Evolutionary conservation across 331 rosid genomes (phyloP).

Genomic region (Pyrus hybrid): DNA sequence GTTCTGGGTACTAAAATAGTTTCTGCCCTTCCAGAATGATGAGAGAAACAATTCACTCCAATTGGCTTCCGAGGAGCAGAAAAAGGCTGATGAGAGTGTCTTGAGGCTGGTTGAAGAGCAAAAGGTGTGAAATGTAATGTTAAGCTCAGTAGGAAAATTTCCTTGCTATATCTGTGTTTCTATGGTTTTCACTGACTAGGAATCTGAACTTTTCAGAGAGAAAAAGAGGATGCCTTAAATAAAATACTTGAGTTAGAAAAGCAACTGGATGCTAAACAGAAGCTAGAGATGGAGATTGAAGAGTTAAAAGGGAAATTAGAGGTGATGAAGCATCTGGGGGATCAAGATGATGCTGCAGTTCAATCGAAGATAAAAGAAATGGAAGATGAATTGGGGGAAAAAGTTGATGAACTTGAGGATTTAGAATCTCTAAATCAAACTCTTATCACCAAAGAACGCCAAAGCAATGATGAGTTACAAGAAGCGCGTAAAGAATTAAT

Average conservation of each 20-base stretch:
- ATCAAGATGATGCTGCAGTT: slow-evolving; percentile 73
- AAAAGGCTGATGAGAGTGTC: slow-evolving; percentile 72
- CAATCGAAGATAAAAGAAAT: slow-evolving; percentile 69
- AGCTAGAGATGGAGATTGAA: slow-evolving; percentile 87
- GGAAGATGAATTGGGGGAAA: slow-evolving; percentile 46
- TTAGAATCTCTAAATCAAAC: slow-evolving; percentile 43
- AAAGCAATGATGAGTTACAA: slow-evolving; percentile 85
- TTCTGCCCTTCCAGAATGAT: slow-evolving; percentile 54
- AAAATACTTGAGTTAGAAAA: slow-evolving; percentile 76
- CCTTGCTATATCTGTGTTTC: background rate
- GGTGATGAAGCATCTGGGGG: slow-evolving; percentile 92
- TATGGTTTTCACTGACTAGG: slow-evolving; percentile 7
- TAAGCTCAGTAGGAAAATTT: slow-evolving; percentile 5
- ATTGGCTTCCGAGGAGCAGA: slow-evolving; percentile 75
- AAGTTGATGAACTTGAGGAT: slow-evolving; percentile 36
- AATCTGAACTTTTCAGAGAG: slow-evolving; percentile 44
- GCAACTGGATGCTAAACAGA: slow-evolving; percentile 85
- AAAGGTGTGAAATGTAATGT: slow-evolving; percentile 43
- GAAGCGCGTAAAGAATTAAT: slow-evolving; percentile 74
- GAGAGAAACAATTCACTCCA: slow-evolving; percentile 64
- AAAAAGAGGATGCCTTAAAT: slow-evolving; percentile 71
- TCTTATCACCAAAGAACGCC: slow-evolving; percentile 68
- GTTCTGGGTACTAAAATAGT: slow-evolving; percentile 22
- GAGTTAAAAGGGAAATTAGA: slow-evolving; percentile 79
- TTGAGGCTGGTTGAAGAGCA: slow-evolving; percentile 77